phyloP scores from a whole-genome alignment of 768 basidiomycete genomes.

The Trichaptum fuscoviolaceum region DNA sequence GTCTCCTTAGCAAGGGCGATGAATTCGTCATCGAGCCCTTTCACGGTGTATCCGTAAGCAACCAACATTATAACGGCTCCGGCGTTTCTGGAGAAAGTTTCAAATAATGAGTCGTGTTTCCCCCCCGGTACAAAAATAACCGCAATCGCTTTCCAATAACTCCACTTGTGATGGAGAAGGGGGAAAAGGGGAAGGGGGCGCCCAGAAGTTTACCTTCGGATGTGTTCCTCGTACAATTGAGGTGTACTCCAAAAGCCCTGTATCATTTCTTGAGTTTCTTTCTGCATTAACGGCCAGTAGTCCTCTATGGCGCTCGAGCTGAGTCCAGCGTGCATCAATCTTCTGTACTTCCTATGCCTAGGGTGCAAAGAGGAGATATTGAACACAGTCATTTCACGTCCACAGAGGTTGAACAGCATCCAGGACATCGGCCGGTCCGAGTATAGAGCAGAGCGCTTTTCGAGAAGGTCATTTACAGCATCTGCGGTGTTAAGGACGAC shows the following conservation, averaged over 20 bases:
- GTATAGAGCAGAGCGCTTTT: conserved; percentile 41
- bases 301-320: conserved; percentile 28
- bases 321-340: conserved; percentile 32
- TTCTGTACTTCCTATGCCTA: conserved; percentile 37
- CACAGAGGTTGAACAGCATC: conserved; percentile 41
- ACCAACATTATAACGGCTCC: conserved; percentile 32
- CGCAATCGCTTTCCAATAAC: too few species aligned
- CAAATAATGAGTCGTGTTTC: not conserved
- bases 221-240: conserved; percentile 27
- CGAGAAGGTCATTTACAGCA: conserved; percentile 41
- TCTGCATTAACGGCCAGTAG: conserved; percentile 32
- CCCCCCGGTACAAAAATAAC: too few species aligned
- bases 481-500: conserved; percentile 43
- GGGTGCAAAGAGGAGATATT: conserved; percentile 36
- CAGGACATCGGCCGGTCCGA: conserved; percentile 43
- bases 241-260: conserved; percentile 28
- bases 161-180: too few species aligned
- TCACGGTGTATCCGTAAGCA: conserved; percentile 36
- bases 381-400: conserved; percentile 36
- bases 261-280: conserved; percentile 30
- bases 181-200: not conserved
- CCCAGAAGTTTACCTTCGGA: conserved; percentile 29
- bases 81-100: conserved; percentile 23
- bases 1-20: conserved; percentile 28
- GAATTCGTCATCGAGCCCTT: conserved; percentile 28